Conservation (phyloP, 2,329 filamentous ascomycete species). For the Fusarium vanettenii region DNA sequence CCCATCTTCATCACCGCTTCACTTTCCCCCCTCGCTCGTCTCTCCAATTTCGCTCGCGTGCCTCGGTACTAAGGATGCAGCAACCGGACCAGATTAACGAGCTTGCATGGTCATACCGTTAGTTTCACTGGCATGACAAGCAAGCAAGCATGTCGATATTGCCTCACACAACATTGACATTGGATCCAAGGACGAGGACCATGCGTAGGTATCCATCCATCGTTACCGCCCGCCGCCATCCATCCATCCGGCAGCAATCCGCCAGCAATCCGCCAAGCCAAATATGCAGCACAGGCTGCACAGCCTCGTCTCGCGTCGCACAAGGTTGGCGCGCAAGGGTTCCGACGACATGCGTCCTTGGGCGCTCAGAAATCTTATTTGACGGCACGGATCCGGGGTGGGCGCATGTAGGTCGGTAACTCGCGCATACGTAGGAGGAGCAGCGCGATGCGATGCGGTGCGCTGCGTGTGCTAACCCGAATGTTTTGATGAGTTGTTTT, state of each 20-base stretch:
- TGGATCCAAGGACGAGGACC: neutral
- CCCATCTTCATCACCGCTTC: neutral
- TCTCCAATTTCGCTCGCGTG: constrained; percentile 28
- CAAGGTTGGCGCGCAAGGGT: constrained; percentile 2
- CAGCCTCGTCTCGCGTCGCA: constrained; percentile 24
- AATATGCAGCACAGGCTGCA: constrained; percentile 34
- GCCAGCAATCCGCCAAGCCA: constrained; percentile 2
- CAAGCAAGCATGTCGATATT: constrained; percentile 13
- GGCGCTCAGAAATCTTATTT: neutral
- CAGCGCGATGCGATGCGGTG: neutral
- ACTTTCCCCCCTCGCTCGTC: neutral
- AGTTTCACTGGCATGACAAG: neutral
- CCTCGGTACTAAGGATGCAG: constrained; percentile 10
- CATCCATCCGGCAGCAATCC: constrained; percentile 29
- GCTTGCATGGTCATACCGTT: constrained; percentile 3
- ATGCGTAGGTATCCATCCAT: constrained; percentile 13
- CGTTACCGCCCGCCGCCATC: constrained; percentile 19
- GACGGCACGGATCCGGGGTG: neutral
- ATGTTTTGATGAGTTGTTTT: constrained; percentile 31
- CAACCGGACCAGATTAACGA: constrained; percentile 20
- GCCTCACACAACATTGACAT: constrained; percentile 23
- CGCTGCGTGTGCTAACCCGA: neutral
- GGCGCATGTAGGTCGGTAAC: neutral
- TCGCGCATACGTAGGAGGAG: neutral
- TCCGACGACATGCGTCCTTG: constrained; percentile 9